phyloP scores from a whole-genome alignment of 306 rosid genomes.

The Cucumis hystrix region DNA sequence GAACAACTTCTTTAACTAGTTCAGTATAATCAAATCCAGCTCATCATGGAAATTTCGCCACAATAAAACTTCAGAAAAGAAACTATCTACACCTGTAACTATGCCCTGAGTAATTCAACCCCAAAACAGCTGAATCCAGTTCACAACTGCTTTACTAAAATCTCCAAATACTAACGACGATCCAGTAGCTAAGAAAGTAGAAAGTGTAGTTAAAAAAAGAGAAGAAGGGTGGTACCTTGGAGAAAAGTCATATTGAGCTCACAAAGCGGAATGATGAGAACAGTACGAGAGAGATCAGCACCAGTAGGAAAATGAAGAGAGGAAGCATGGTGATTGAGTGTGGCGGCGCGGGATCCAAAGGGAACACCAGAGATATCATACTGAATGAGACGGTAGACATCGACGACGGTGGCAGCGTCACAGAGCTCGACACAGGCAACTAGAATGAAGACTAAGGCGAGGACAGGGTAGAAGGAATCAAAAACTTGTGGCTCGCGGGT shows the following conservation, averaged over 20 bases:
- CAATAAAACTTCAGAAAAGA: neutral
- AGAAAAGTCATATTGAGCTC: slow-evolving; percentile 73
- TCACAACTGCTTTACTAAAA: neutral
- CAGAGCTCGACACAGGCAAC: slow-evolving; percentile 87
- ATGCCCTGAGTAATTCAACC: neutral
- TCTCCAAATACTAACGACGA: neutral
- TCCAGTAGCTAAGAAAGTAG: neutral
- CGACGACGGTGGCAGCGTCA: slow-evolving; percentile 93
- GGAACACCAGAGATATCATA: slow-evolving; percentile 83
- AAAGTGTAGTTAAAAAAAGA: neutral
- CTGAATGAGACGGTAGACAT: slow-evolving; percentile 85
- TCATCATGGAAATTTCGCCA: neutral
- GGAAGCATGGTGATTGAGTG: slow-evolving; percentile 83
- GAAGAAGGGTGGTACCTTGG: slow-evolving; percentile 30
- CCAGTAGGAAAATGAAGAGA: slow-evolving; percentile 66
- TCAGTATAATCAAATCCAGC: neutral
- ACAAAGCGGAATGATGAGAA: slow-evolving; percentile 67
- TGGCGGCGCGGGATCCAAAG: slow-evolving; percentile 90
- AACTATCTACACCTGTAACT: neutral
- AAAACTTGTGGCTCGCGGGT: slow-evolving; percentile 38
- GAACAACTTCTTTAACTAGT: neutral
- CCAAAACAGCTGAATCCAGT: neutral
- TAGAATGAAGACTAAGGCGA: slow-evolving; percentile 61
- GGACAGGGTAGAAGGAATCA: slow-evolving; percentile 56
- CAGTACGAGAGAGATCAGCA: slow-evolving; percentile 93